A percentile compares a stretch with the other conserved stretches of the same genome.
phyloP scores from a whole-genome alignment of 1,284 basidiomycete species.

The Blastosporella zonata region DNA sequence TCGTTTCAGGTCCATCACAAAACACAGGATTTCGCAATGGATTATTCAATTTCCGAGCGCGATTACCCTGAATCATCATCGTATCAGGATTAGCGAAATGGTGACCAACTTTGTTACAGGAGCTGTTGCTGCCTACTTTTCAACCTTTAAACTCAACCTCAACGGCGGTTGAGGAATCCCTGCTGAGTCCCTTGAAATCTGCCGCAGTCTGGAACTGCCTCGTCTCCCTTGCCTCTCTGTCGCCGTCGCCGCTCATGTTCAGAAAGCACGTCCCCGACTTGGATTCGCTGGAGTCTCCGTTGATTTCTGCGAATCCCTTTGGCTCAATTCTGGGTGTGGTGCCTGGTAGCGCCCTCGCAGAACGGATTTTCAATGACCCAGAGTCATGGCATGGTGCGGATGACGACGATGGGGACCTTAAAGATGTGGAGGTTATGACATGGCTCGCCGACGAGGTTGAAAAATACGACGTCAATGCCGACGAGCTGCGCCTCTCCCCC shows the following conservation, averaged over 20 bases:
- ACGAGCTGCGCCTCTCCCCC: constrained; percentile 17
- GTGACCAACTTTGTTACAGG: constrained; percentile 4
- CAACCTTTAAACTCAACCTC: constrained; percentile 2
- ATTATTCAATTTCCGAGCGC: neutral
- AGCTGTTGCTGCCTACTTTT: neutral
- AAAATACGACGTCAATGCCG: constrained; percentile 18
- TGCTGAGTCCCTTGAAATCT: too few relatives aligned
- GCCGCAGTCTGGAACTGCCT: constrained; percentile 25
- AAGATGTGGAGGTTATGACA: constrained; percentile 23
- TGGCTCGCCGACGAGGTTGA: constrained; percentile 33
- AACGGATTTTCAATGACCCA: constrained; percentile 40
- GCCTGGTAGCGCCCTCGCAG: constrained; percentile 36
- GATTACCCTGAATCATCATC: neutral
- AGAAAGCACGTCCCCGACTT: constrained; percentile 31
- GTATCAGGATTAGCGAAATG: constrained; percentile 1
- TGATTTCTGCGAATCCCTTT: constrained; percentile 29
- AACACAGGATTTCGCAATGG: constrained; percentile 6
- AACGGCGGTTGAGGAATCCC: neutral
- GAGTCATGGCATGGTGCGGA: constrained; percentile 32
- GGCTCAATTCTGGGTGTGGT: constrained; percentile 24
- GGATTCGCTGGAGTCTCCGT: constrained; percentile 34
- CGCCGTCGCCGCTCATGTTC: constrained; percentile 18
- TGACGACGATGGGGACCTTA: constrained; percentile 22
- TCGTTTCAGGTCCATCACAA: constrained; percentile 19
- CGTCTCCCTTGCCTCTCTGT: constrained; percentile 3